Conservation (phyloP, 2,329 filamentous ascomycete genomes). For the Periconia sp. region DNA sequence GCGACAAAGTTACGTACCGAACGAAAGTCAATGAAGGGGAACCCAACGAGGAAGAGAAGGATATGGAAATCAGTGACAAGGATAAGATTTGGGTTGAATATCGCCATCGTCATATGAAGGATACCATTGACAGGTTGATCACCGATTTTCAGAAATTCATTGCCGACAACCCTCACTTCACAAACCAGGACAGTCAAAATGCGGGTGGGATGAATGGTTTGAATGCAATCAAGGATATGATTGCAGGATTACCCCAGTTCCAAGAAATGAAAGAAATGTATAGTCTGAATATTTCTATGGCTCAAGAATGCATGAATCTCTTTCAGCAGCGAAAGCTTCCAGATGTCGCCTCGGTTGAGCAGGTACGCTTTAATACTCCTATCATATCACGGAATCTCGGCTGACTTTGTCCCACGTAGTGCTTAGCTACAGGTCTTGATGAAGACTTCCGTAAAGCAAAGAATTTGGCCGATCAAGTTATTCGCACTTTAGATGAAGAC, state of each 20-base stretch:
- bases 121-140: slow-evolving; percentile 92
- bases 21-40: slow-evolving; percentile 76
- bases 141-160: slow-evolving; percentile 91
- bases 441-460: slow-evolving; percentile 92
- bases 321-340: slow-evolving; percentile 84
- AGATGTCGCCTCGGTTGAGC: slow-evolving; percentile 85
- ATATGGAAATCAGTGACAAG: slow-evolving; percentile 86
- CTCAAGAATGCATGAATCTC: slow-evolving; percentile 92
- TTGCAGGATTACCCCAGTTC: slow-evolving; percentile 91
- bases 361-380: slow-evolving; percentile 49
- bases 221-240: slow-evolving; percentile 94
- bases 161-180: slow-evolving; percentile 88
- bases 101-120: slow-evolving; percentile 94
- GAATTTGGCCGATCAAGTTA: slow-evolving; percentile 81
- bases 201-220: slow-evolving; percentile 80
- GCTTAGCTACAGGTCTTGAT: slow-evolving; percentile 85
- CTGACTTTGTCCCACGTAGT: slow-evolving; percentile 44
- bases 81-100: slow-evolving; percentile 96
- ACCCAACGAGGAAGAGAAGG: slow-evolving; percentile 73
- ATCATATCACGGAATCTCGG: background rate
- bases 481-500: slow-evolving; percentile 85
- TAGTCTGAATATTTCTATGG: slow-evolving; percentile 93
- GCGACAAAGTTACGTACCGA: slow-evolving; percentile 83
- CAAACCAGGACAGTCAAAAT: slow-evolving; percentile 68
- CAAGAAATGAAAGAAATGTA: slow-evolving; percentile 95